These are phyloP conservation scores for Rhizopogon roseolus DNA, from an alignment of 768 basidiomycete species.

Conservation along the genomic window DNA sequence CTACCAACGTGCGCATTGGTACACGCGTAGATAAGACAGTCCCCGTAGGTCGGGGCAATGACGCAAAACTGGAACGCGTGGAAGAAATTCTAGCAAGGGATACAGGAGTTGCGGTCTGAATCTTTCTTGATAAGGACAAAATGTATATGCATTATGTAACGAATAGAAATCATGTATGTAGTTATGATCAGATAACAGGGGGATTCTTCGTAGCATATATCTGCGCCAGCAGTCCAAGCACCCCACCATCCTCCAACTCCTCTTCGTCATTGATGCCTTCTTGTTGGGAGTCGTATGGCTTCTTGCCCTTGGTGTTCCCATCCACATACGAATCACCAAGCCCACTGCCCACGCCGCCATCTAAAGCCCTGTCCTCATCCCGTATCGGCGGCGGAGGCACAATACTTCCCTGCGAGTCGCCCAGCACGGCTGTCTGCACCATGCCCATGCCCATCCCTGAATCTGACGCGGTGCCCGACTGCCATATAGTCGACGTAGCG, in stretches of 20 bases:
- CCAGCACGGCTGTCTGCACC: constrained; percentile 69
- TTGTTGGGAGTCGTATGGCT: constrained; percentile 34
- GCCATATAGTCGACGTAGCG: constrained; percentile 43
- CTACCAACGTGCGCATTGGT: constrained; percentile 94
- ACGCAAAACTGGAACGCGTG: constrained; percentile 75
- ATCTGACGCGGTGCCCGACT: constrained; percentile 41
- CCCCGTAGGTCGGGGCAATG: constrained; percentile 65
- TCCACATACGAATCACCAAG: constrained; percentile 76
- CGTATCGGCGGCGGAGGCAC: constrained; percentile 20
- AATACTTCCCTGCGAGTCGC: constrained; percentile 68
- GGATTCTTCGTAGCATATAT: constrained; percentile 66
- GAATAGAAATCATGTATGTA: background rate
- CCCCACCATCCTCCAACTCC: constrained; percentile 70
- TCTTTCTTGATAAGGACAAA: background rate
- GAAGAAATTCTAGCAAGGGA: constrained; percentile 63
- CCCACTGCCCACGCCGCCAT: constrained; percentile 56
- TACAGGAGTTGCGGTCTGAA: constrained; percentile 1
- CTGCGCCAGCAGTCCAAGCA: constrained; percentile 80
- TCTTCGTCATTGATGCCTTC: constrained; percentile 59
- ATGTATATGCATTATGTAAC: background rate
- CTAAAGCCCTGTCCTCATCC: constrained; percentile 44
- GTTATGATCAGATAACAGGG: constrained; percentile 34
- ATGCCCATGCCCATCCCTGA: constrained; percentile 37
- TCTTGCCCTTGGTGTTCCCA: constrained; percentile 41
- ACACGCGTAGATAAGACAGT: constrained; percentile 74